phyloP scores from a whole-genome alignment of 2,329 filamentous ascomycete species.

The Aspergillus sp. region DNA sequence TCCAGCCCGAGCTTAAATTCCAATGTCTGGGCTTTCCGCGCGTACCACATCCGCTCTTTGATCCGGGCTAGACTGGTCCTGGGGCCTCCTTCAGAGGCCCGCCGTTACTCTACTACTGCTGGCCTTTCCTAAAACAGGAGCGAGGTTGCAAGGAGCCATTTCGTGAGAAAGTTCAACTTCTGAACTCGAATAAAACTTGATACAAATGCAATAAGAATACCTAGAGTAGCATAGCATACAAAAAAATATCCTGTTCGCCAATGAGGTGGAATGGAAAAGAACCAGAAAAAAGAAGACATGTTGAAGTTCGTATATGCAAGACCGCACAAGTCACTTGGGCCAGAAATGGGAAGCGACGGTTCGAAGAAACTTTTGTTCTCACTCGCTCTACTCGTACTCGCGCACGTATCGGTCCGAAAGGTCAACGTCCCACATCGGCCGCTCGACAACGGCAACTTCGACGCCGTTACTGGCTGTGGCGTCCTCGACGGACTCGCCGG shows the following conservation, averaged over 20 bases:
- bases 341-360: background rate
- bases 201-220: background rate
- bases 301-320: background rate
- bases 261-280: background rate
- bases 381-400: constrained; percentile 51
- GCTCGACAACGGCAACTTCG: constrained; percentile 87
- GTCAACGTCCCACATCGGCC: constrained; percentile 82
- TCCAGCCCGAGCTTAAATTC: background rate
- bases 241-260: constrained; percentile 8
- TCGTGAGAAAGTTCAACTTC: background rate
- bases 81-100: background rate
- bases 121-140: background rate
- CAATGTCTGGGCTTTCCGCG: too few species aligned
- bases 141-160: background rate
- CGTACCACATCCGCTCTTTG: background rate
- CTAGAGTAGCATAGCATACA: background rate
- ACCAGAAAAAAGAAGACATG: too few species aligned
- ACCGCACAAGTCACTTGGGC: background rate
- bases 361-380: background rate
- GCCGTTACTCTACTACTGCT: background rate
- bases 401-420: constrained; percentile 72
- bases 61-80: background rate
- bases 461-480: constrained; percentile 30
- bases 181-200: background rate
- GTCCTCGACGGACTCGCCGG: constrained; percentile 33